A percentile compares a stretch with the other conserved stretches of the same genome.
Conservation (phyloP, 441 rosid species). For the Populus hybrid region DNA sequence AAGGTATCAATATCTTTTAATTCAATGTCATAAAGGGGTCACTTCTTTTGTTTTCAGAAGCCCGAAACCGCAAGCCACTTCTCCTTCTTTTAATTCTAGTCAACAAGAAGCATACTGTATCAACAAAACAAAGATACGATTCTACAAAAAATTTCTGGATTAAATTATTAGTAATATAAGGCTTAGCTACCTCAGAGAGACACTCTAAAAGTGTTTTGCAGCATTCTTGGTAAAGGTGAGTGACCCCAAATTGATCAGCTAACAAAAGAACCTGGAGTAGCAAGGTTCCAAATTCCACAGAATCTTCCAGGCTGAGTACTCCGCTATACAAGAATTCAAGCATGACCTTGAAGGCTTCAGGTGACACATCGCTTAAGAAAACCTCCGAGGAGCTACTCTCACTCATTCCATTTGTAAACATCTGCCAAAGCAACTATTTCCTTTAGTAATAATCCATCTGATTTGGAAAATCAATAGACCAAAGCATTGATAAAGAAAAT, state of each 20-base stretch:
- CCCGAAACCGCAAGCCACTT: conserved; percentile 63
- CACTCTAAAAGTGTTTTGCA: conserved; percentile 88
- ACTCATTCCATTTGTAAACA: conserved; percentile 98
- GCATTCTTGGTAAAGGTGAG: conserved; percentile 91
- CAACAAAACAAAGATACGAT: conserved; percentile 30
- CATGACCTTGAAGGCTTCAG: conserved; percentile 76
- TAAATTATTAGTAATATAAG: conserved; percentile 19
- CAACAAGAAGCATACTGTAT: conserved; percentile 47
- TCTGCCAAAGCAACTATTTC: conserved; percentile 45
- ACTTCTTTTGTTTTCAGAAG: conserved; percentile 71
- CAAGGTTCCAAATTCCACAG: conserved; percentile 55
- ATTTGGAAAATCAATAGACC: conserved; percentile 8
- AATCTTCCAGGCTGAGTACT: conserved; percentile 64
- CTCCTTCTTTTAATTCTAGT: conserved; percentile 58
- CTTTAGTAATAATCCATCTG: conserved; percentile 17
- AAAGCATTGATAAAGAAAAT: conserved; percentile 6
- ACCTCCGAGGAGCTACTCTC: too few species aligned
- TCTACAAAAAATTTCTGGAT: conserved; percentile 12
- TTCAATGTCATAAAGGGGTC: conserved; percentile 49
- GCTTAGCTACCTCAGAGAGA: conserved; percentile 78
- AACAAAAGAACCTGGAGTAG: conserved; percentile 85
- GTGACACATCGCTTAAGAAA: conserved; percentile 68
- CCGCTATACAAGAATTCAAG: conserved; percentile 82
- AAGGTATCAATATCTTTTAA: conserved; percentile 77
- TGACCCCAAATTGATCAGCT: conserved; percentile 85